These are phyloP conservation scores for Neobulgaria alba DNA, from an alignment of 2,329 filamentous ascomycete species.

Conservation along the genomic window DNA sequence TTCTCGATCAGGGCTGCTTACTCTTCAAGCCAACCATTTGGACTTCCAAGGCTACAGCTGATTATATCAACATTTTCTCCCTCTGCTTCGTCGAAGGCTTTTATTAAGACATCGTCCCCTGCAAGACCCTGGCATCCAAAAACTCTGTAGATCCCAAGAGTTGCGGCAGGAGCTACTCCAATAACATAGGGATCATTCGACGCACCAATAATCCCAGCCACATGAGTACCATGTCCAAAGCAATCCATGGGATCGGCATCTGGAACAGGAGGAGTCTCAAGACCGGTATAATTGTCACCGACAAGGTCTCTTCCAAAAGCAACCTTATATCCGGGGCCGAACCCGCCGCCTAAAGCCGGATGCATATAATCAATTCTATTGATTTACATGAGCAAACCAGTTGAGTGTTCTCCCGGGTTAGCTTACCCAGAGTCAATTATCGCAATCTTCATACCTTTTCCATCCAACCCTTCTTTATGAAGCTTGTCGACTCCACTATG, in stretches of 20 bases:
- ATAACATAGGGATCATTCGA: constrained; percentile 5
- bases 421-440: not conserved
- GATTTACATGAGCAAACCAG: too few species aligned
- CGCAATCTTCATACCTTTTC: not conserved
- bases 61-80: constrained; percentile 9
- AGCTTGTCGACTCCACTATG: not conserved
- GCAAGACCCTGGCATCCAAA: constrained; percentile 4
- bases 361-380: not conserved
- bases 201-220: constrained; percentile 6
- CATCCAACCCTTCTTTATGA: not conserved
- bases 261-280: not conserved
- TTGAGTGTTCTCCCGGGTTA: too few species aligned
- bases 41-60: constrained; percentile 4
- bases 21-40: constrained; percentile 5
- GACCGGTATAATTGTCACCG: too few species aligned
- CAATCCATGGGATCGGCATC: not conserved
- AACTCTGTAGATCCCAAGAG: constrained; percentile 7
- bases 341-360: not conserved
- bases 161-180: constrained; percentile 5
- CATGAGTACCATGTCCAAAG: not conserved
- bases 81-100: constrained; percentile 8
- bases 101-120: constrained; percentile 4
- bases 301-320: not conserved
- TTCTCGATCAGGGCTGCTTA: too few species aligned
- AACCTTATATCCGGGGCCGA: not conserved